A percentile compares a stretch with the other conserved stretches of the same genome.
Evolutionary conservation across 257 asterid species (phyloP).

Genomic region (Solanum gandarillasii): DNA sequence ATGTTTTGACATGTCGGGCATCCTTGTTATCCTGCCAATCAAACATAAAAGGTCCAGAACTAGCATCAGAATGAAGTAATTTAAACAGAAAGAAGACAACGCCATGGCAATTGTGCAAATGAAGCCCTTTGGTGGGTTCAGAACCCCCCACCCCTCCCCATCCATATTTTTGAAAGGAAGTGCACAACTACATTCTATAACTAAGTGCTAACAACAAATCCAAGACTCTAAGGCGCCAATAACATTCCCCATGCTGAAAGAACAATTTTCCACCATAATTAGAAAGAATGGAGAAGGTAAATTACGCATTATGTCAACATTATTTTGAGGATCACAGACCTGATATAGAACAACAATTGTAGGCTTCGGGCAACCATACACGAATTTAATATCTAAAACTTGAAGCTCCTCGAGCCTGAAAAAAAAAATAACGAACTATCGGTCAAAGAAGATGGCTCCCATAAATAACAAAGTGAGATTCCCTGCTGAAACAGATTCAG

Average conservation of each 20-base stretch:
- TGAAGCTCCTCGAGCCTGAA: constrained; percentile 94
- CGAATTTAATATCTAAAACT: constrained; percentile 88
- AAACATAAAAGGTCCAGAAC: neutral
- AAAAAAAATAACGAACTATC: neutral
- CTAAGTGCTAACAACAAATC: neutral
- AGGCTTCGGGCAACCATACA: constrained; percentile 82
- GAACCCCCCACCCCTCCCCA: neutral
- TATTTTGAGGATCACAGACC: constrained; percentile 24
- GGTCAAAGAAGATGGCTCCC: neutral
- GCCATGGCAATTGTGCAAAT: neutral
- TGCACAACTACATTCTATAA: neutral
- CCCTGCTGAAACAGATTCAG: neutral
- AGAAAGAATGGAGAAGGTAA: neutral
- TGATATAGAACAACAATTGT: constrained; percentile 88
- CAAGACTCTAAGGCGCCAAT: neutral
- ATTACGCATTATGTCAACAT: neutral
- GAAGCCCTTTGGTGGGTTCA: neutral
- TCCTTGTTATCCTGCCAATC: constrained; percentile 73
- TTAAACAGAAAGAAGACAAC: neutral
- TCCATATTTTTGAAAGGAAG: neutral
- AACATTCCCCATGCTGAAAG: neutral
- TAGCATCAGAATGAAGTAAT: neutral
- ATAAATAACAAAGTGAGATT: neutral
- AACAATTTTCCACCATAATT: neutral
- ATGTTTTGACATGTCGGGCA: constrained; percentile 85